phyloP scores from a whole-genome alignment of 2,329 filamentous ascomycete species.

The Botrytis aclada region DNA sequence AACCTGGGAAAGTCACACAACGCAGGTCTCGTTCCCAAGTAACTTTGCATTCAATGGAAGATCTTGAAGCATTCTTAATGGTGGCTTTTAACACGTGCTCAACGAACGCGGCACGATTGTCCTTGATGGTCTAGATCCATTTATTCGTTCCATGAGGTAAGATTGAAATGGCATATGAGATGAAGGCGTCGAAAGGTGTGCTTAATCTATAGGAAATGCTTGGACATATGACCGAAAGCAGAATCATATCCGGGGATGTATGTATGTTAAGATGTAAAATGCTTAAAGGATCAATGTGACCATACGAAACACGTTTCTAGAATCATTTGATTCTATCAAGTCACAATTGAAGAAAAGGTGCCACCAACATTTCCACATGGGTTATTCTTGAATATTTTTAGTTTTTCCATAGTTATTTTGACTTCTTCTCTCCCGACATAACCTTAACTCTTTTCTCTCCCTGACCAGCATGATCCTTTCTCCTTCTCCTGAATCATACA shows the following conservation, averaged over 20 bases:
- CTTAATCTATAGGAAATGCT: neutral
- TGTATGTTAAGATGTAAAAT: neutral
- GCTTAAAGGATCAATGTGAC: neutral
- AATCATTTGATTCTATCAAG: neutral
- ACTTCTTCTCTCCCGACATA: neutral
- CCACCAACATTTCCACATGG: neutral
- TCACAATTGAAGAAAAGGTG: neutral
- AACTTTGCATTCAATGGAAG: neutral
- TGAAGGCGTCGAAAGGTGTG: neutral
- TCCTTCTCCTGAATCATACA: neutral
- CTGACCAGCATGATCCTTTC: neutral
- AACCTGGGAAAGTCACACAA: neutral
- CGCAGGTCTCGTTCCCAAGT: neutral
- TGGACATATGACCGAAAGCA: neutral
- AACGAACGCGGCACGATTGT: neutral
- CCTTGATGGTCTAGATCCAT: neutral
- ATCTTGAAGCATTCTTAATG: neutral
- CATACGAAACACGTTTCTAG: neutral
- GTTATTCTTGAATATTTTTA: neutral
- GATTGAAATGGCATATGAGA: neutral
- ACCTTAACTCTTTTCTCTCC: neutral
- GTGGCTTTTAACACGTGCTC: conserved; percentile 8
- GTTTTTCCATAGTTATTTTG: neutral
- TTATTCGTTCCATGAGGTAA: neutral
- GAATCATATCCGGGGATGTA: neutral